These are phyloP conservation scores for Graphiopsis chlorocephala DNA, from an alignment of 2,329 filamentous ascomycete species.

Conservation along the genomic window DNA sequence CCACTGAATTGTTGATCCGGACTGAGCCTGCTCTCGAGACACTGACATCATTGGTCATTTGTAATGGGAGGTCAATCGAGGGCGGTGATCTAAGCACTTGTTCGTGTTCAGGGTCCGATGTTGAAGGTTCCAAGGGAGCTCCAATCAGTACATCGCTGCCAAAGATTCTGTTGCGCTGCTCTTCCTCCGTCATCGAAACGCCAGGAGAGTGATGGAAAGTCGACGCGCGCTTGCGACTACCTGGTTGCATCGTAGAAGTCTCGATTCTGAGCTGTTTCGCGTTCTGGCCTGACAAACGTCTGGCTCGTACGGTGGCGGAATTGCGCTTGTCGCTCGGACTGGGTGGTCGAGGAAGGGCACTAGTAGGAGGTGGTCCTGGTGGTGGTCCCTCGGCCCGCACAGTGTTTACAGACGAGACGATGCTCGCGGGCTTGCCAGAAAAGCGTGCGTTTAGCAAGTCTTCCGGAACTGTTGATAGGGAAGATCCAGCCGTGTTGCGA, in stretches of 20 bases:
- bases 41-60: conserved; percentile 17
- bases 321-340: conserved; percentile 20
- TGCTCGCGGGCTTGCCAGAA: conserved; percentile 33
- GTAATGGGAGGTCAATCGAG: conserved; percentile 28
- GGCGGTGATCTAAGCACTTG: conserved; percentile 31
- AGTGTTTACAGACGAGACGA: conserved; percentile 26
- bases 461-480: conserved; percentile 72
- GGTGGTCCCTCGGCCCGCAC: conserved; percentile 20
- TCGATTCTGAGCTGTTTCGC: conserved; percentile 86
- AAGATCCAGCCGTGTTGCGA: conserved; percentile 64
- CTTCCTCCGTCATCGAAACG: conserved; percentile 25
- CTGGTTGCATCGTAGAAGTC: conserved; percentile 51
- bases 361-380: conserved; percentile 31
- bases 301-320: conserved; percentile 50
- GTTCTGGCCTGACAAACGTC: conserved; percentile 77
- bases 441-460: conserved; percentile 43
- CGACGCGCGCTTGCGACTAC: conserved; percentile 30
- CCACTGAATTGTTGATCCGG: conserved; percentile 25
- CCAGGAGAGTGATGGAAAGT: conserved; percentile 31
- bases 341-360: conserved; percentile 25
- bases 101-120: conserved; percentile 28
- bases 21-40: conserved; percentile 21
- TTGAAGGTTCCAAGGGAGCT: conserved; percentile 21
- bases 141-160: conserved; percentile 24
- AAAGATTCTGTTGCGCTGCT: conserved; percentile 19